Base-by-base conservation (phyloP, 345 rosid genomes). In the Euphorbia pulcherrima region DNA sequence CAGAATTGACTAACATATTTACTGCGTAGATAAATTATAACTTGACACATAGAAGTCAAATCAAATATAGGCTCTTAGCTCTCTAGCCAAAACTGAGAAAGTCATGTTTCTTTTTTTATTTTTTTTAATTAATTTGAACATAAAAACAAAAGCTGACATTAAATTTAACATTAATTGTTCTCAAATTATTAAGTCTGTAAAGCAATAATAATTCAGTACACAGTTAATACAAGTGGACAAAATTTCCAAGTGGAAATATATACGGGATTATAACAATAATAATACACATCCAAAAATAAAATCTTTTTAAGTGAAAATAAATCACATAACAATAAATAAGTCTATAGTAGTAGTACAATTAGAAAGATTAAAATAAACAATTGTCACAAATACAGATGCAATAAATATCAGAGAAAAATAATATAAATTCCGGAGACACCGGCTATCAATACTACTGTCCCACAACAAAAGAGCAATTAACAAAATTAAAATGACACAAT, bases 401-500 rank as follows among this genome's bases (percentile, higher is more conserved):
- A 33, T 33, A 33, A 33, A 41, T 2, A 17, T 8, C 2, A 33
- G 6, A 26, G n/a, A 53, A 61, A 70, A 50, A 56, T 35, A 65
- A 50, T 35, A 48, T 24, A 37, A 13, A 51, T 23, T 68, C 85
- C 80, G 87, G 80, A 72, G 87, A 90, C 88, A 86, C 61, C 84
- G 85, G 91, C 80, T 80, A 85, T 86, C 86, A 88, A 83, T 85
- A 82, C 84, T 63, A 75, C 85, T 79, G 94, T 75, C 83, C 79
- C 85, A 72, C 82, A 59, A 54, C 5, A 23, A 74, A 62, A 47
- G 11, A 67, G 64, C 67, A 72, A 57, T 33, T 33, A 33, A 33
- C 7, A n/a, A n/a, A n/a, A n/a, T n/a, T n/a, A n/a, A n/a, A n/a
- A n/a, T n/a, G n/a, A n/a, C n/a, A n/a, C n/a, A n/a, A n/a, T n/a